Base-by-base conservation (phyloP, 257 asterid species). In the Fraxinus americana region DNA sequence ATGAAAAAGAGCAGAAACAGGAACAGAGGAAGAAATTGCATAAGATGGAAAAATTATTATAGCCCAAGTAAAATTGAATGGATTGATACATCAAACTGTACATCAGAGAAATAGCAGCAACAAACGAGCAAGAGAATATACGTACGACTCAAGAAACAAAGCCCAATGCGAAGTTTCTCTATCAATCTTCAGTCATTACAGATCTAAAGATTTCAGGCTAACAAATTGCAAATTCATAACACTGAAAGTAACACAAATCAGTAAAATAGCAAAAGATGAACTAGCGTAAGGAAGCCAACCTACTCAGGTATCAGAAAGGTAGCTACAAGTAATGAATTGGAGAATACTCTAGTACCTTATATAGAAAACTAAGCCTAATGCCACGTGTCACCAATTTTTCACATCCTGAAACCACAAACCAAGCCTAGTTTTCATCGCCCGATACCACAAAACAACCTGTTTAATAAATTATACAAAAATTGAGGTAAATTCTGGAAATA, bases 91-190 rank as follows among this genome's bases (percentile, higher is more conserved):
- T 34, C 45, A 70, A 61, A 19, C 70, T 50, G 25, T 77, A 27
- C 39, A 74, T 25, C 77, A 77, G 29, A 77, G 77, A 72, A 48
- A 54, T 34, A 50, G 27, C 38, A 63, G 79, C 75, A 34, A 38
- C 21, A 48, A 9, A 30, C 66, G 71, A 57, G 73, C 48, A 35
- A 29, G 54, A 78, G 71, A 39, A 4, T 36, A 38, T 7, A 23
- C 54, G 71, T 67, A 77, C 12, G 72, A 79, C 66, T 68, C 6
- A 27, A 35, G 79, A 73, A 50, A 59, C 52, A 17, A 61, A 72
- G 14, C n/a, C 38, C 71, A 81, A 66, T 5, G 23, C n/a, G 45
- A 45, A 70, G 68, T 65, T 48, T 30, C 43, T 74, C 66, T n/a
- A 57, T n/a, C 66, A 57, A 57, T 57, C 66, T 57, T 5, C 66